Evolutionary conservation across 2,329 filamentous ascomycete species (phyloP), one percentile per base, ranked within the genome.

Genomic region (Juglanconis oblonga): DNA sequence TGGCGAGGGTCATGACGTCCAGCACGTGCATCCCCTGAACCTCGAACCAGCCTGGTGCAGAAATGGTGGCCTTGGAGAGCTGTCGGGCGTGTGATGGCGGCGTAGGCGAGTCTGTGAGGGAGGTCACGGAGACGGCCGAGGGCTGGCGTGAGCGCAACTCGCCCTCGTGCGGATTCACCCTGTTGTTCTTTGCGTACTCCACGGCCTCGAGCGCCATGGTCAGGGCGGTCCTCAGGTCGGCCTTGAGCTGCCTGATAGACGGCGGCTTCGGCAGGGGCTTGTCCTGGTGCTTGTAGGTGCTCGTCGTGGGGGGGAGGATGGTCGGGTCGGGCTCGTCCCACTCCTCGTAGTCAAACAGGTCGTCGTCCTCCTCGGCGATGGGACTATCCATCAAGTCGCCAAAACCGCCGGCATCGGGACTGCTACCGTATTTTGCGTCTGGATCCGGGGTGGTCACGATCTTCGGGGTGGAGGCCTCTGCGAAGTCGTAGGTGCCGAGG

Each of bases 251-350:
- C 52, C 86, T 80, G 64, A 94, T 86, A 61, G 95, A 90, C 8
- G 95, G 95, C 44, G 93, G 91, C 54, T 90, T 94, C 10, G 91
- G 87, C 29, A 96, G 82, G 59, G 88, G 87, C 68, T 92, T 91
- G 62, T 91, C 88, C 67, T 90, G 88, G 69, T 92, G 87, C 66
- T 91, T 92, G 74, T 98, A 99, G 3, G 95, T 99, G 81, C 93
- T 97, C 45, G 94, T 92, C 0, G 95, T 99, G 0, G 95, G 95
- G n/a, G 95, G 94, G 3, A 97, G 86, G 86, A 99, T 94, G 62
- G 88, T 52, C 35, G 86, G 84, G 61, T 92, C 90, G 24, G 81
- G 80, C 61, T 88, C 85, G 36, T 85, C 83, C 68, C 85, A 84
- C 36, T 87, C 84, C 48, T 86, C 84, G 52, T 79, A 83, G 64